Conservation (phyloP, 768 basidiomycete species). For the Russula virescens region DNA sequence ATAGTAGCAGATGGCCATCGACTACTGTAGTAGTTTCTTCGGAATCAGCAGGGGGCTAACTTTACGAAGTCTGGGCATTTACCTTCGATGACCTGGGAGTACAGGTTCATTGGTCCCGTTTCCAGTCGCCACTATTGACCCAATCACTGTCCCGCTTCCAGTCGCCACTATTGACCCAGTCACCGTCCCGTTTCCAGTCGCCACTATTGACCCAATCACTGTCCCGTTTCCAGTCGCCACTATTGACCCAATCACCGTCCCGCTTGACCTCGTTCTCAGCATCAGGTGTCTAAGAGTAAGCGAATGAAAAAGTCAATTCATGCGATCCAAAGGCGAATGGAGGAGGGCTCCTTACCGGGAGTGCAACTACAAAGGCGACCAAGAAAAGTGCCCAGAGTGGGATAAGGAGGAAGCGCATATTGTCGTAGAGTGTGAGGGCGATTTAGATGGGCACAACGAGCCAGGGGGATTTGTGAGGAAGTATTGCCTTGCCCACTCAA, state of each 20-base stretch:
- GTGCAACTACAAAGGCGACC: slow-evolving; percentile 1
- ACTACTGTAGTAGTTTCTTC: not conserved
- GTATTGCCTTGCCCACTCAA: too few relatives aligned
- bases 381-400: slow-evolving; percentile 1
- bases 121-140: accelerated
- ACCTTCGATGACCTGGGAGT: not conserved
- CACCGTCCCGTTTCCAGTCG: not conserved
- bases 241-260: accelerated
- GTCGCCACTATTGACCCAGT: accelerated
- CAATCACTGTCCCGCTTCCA: not conserved
- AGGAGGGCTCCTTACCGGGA: not conserved
- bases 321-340: too few relatives aligned
- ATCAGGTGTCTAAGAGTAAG: not conserved
- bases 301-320: not conserved
- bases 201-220: accelerated
- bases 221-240: not conserved
- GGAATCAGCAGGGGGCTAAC: not conserved
- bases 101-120: not conserved
- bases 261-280: not conserved
- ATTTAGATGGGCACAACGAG: not conserved
- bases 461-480: not conserved
- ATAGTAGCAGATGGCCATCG: not conserved
- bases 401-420: slow-evolving; percentile 12
- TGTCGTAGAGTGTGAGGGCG: not conserved
- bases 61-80: not conserved